Evolutionary conservation across 257 asterid genomes (phyloP), one percentile per base, ranked within the genome.

Genomic region (Forsythia suspensa): DNA sequence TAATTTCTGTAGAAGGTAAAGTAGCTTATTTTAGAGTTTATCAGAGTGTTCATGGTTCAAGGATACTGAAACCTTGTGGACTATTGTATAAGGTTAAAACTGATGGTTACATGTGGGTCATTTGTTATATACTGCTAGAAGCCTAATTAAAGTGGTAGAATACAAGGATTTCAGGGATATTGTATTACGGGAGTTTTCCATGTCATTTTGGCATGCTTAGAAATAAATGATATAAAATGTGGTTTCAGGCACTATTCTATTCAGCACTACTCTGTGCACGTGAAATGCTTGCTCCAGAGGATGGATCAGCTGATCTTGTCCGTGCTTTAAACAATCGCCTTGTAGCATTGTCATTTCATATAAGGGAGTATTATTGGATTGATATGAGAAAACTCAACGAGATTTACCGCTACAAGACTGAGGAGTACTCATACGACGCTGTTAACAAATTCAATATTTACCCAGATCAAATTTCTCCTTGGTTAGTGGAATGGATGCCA

Each of bases 401-500:
- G 88, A 89, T 91, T 34, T 91, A 91, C 81, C 92, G 96, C 21
- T 91, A 91, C 90, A 87, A 91, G 80, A 91, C 96, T 2, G 96
- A 91, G 81, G 96, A 91, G 79, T 91, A 91, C 87, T 91, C 96
- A 8, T 91, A 88, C 29, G 94, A 91, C 81, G 96, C 96, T 5
- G 94, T 91, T 38, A 91, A 91, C 80, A 91, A 91, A 85, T 89
- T 91, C 82, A 91, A 91, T 72, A 91, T 91, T 79, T 91, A 91
- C 85, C 96, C 96, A 6, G 96, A 91, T 85, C 96, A 91, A 83
- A 89, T 91, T 76, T 76, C 96, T 69, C 91, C 90, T 39, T 91
- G 96, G 96, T 87, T 91, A 42, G 96, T 88, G 6, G 91, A 88
- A 61, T 91, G 96, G 96, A 91, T 91, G 94, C 96, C 96, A 34